Evolutionary conservation across 1,284 basidiomycete genomes (phyloP).

Genomic region (Mrakiaceae sp.): DNA sequence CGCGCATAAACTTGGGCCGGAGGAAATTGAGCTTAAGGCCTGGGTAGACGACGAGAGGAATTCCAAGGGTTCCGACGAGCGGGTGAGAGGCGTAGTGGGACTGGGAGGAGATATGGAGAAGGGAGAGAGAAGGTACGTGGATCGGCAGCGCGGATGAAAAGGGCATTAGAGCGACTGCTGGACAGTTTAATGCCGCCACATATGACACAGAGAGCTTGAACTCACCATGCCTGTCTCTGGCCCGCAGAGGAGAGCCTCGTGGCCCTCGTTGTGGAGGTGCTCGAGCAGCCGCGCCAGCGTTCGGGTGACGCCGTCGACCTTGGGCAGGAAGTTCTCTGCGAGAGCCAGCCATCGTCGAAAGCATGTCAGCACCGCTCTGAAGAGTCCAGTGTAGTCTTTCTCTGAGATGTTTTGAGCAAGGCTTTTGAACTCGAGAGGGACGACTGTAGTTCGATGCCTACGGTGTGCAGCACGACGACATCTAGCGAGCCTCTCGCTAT

Average conservation of each 20-base stretch:
- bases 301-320: slow-evolving; percentile 45
- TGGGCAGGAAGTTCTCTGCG: slow-evolving; percentile 42
- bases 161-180: neutral
- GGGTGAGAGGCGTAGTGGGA: slow-evolving; percentile 43
- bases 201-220: neutral
- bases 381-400: too few species aligned
- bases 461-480: too few species aligned
- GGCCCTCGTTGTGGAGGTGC: slow-evolving; percentile 43
- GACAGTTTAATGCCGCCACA: neutral
- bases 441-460: neutral
- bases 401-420: neutral
- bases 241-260: slow-evolving; percentile 44
- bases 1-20: slow-evolving; percentile 42
- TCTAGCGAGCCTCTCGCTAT: too few species aligned
- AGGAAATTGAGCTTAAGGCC: slow-evolving; percentile 48
- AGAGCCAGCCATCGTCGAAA: too few species aligned
- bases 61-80: slow-evolving; percentile 44
- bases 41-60: slow-evolving; percentile 45
- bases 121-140: neutral
- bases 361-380: too few species aligned
- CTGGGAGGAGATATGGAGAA: slow-evolving; percentile 18
- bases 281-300: slow-evolving; percentile 45
- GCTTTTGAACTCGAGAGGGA: neutral
- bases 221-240: slow-evolving; percentile 42
- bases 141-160: neutral